Evolutionary conservation across 1,284 basidiomycete genomes (phyloP), one percentile per base, ranked within the genome.

Genomic region (Vanrija sp.): DNA sequence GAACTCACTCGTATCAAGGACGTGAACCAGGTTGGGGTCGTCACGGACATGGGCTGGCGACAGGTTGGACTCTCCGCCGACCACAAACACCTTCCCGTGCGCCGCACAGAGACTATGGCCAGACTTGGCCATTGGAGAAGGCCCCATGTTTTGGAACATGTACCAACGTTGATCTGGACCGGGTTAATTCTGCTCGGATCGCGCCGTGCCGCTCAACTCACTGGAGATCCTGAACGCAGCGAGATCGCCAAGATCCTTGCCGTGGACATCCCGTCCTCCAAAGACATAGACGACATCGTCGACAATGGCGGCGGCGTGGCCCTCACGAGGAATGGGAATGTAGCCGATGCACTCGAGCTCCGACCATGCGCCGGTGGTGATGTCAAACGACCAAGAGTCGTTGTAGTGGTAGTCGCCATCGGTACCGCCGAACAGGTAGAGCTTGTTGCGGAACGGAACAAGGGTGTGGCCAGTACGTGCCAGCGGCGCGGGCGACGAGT

Each of bases 91-190:
- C 67, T 88, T 86, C 51, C 87, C 84, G 50, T 91, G 89, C 69
- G 87, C 87, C 12, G 89, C 86, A 6, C 94, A 89, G 89, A 98
- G 93, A 19, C 91, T 89, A 77, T 98, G 95, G 4, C 95, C 95
- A 15, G 90, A 93, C 50, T 95, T 83, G 14, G 91, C 90, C 52
- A 83, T 86, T 2, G 95, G 95, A 7, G 90, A 84, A 12, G 93
- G 93, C 3, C 95, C 95, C 95, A 98, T 98, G 74, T 97, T 96
- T 75, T 96, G 93, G 80, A 98, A 98, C 91, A 95, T 98, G 79
- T 94, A 98, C 95, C 95, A 98, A 65, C 83, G 76, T 62, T 80
- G 78, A 61, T 82, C 80, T 80, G 61, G 85, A 49, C 18, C 46
- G n/a, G 53, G 28, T 28, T 53, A 26, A 25, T 39, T 23, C 42